Percentiles rank a stretch among this genome's conserved stretches.
Conservation (phyloP, 306 rosid species). For the Malus domestica region ASM211411v1 NC_041789.1:24337501-24338000, state of each 20-base stretch:
- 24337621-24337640: no score
- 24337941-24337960: not conserved
- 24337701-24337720: not conserved
- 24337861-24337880: not conserved
- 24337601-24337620: not conserved
- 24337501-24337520: constrained; percentile 14
- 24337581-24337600: not conserved
- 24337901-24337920: not conserved
- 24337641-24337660: no score
- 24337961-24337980: not conserved
- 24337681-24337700: no score
- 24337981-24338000: not conserved
- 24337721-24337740: constrained; percentile 8
- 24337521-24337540: not conserved
- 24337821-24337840: not conserved
- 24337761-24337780: constrained; percentile 20
- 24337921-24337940: not conserved
- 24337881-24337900: not conserved
- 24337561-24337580: constrained; percentile 20
- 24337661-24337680: no score
- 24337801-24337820: not conserved
- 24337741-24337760: not conserved
- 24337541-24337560: not conserved
- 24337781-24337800: not conserved
- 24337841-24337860: not conserved